Conservation (phyloP, 208 protist genomes). For the Leishmania arabica region DNA sequence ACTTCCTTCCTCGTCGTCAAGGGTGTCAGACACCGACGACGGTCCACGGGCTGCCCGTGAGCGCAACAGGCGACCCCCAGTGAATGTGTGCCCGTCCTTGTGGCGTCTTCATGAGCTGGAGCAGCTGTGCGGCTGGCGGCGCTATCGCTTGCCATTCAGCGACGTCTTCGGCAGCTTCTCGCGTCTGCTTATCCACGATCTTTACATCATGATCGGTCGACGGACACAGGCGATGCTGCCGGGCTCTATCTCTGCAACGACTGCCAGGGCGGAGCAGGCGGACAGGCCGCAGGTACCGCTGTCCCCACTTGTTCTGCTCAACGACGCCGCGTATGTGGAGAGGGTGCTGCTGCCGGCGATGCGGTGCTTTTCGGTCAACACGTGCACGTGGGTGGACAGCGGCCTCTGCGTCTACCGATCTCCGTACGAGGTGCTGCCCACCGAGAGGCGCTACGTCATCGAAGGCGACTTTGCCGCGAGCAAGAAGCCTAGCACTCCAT, state of each 20-base stretch:
- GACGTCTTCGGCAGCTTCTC: constrained; percentile 29
- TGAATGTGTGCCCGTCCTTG: constrained; percentile 21
- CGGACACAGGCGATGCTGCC: constrained; percentile 2
- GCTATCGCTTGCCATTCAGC: not conserved
- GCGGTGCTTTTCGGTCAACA: constrained; percentile 34
- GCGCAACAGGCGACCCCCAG: not conserved
- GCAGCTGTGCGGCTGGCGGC: constrained; percentile 34
- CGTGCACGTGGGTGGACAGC: not conserved
- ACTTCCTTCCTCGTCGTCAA: not conserved
- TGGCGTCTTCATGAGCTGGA: constrained; percentile 40
- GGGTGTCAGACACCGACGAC: not conserved
- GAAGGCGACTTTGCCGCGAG: not conserved
- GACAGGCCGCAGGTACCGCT: not conserved
- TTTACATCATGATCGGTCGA: constrained; percentile 24
- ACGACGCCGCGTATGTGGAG: constrained; percentile 46
- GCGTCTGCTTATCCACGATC: constrained; percentile 26
- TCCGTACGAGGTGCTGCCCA: not conserved
- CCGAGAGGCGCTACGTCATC: not conserved
- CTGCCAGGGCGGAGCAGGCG: not conserved
- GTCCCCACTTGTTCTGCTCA: constrained; percentile 42
- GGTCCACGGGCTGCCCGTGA: not conserved
- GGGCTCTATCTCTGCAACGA: not conserved
- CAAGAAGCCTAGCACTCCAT: not conserved
- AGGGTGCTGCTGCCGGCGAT: constrained; percentile 56
- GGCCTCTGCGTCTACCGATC: constrained; percentile 23